Evolutionary conservation across 164 flowering plant genomes (phyloP), one percentile per base, ranked within the genome.

Genomic region (Buxus sempervirens): DNA sequence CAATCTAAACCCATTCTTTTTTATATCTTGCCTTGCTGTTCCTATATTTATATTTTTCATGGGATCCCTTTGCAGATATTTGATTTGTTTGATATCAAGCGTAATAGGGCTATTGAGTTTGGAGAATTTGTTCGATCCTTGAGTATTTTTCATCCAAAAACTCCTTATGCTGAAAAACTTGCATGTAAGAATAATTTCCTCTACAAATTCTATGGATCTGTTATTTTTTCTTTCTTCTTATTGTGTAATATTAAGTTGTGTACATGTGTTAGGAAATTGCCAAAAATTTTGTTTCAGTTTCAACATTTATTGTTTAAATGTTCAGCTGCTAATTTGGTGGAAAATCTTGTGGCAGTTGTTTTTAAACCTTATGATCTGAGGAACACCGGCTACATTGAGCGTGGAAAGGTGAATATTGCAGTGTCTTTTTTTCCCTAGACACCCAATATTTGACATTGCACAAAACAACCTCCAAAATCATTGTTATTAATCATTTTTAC

Each of bases 351-450:
- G 70, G 79, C 90, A 94, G 97, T 91, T 79, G 80, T 86, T 32
- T 91, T 91, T 67, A 83, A 72, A 65, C 71, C 91, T 71, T 91
- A 86, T 70, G 97, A 91, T 80, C 75, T 87, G 51, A 77, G 85
- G 73, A 80, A 80, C 51, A 90, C 92, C 23, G 95, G 97, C 28
- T 94, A 56, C 80, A 94, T 94, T 24, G 96, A 88, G 70, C 88
- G 79, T 21, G 88, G 83, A 4, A 93, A 90, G 86, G 98, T 94
- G 68, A 82, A 26, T 66, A 61, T 53, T 23, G 26, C 49, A n/a
- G 28, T 59, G 9, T 27, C 58, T 48, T n/a, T 19, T 22, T 49
- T 67, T 25, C 56, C 19, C 24, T 25, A 7, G n/a, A n/a, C n/a
- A n/a, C n/a, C n/a, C n/a, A n/a, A n/a, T 70, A 16, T 56, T 14